Evolutionary conservation across 1,284 basidiomycete species (phyloP).

Genomic region (Leccinum proliferum): DNA sequence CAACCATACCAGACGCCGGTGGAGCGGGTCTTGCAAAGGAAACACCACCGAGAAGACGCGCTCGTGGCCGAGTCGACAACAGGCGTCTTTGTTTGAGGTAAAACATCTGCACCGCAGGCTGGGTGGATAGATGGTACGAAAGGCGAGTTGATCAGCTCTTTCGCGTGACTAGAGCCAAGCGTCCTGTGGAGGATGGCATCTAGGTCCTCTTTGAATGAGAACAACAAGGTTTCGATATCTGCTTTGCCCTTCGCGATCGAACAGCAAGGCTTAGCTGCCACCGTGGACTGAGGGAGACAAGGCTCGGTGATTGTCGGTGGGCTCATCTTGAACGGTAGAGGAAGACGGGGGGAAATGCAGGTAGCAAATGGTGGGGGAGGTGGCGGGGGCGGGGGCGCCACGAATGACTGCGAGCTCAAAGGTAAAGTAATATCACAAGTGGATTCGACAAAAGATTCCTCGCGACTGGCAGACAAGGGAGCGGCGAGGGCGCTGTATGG

Average conservation of each 20-base stretch:
- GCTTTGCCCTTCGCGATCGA: conserved; percentile 45
- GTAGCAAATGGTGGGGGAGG: no score
- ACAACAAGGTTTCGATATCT: conserved; percentile 49
- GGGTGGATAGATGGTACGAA: not conserved
- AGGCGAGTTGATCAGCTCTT: not conserved
- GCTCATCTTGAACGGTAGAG: not conserved
- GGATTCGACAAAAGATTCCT: conserved; percentile 6
- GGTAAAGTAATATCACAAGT: conserved; percentile 1
- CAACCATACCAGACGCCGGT: conserved; percentile 39
- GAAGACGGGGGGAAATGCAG: not conserved
- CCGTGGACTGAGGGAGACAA: conserved; percentile 25
- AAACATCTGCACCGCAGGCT: not conserved
- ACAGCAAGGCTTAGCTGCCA: conserved; percentile 36
- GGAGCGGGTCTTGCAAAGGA: conserved; percentile 34
- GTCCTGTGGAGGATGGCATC: conserved; percentile 43
- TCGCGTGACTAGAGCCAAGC: conserved; percentile 34
- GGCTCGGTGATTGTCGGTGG: conserved; percentile 22
- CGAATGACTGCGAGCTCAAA: not conserved
- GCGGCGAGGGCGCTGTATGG: conserved; percentile 1
- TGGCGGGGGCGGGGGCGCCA: not conserved
- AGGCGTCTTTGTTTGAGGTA: not conserved
- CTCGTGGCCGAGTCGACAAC: not conserved
- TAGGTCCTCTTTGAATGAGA: conserved; percentile 57
- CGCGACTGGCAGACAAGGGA: not conserved
- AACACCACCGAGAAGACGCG: conserved; percentile 30